Percentiles rank a stretch among this genome's conserved stretches.
phyloP scores from a whole-genome alignment of 495 filamentous ascomycete genomes.

The Penicillium manginii region DNA sequence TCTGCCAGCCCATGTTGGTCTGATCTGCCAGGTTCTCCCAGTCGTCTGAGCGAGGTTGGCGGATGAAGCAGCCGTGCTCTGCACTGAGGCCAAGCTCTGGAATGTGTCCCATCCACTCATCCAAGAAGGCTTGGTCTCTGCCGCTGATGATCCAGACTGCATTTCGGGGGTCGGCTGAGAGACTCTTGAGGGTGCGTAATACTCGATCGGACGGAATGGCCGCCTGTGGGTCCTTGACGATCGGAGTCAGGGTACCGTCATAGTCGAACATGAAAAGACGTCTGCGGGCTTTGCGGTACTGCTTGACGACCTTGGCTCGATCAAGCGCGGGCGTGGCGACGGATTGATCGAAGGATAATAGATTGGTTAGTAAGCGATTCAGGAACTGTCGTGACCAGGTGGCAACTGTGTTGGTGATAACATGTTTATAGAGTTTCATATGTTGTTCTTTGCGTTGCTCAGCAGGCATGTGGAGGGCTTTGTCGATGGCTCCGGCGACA shows the following conservation, averaged over 20 bases:
- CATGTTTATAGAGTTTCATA: slow-evolving; percentile 73
- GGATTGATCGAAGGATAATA: slow-evolving; percentile 74
- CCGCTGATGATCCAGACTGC: slow-evolving; percentile 98
- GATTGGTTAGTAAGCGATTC: slow-evolving; percentile 72
- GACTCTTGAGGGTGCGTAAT: slow-evolving; percentile 72
- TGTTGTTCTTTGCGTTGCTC: slow-evolving; percentile 58
- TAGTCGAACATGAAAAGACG: slow-evolving; percentile 98
- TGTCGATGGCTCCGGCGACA: slow-evolving; percentile 77
- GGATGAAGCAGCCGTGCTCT: slow-evolving; percentile 94
- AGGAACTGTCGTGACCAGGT: slow-evolving; percentile 80
- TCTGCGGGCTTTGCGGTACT: slow-evolving; percentile 71
- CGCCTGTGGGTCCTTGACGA: slow-evolving; percentile 83
- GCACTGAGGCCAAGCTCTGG: slow-evolving; percentile 83
- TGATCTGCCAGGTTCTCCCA: slow-evolving; percentile 88
- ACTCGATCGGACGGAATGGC: slow-evolving; percentile 85
- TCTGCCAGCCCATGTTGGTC: slow-evolving; percentile 87
- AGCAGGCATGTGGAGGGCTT: slow-evolving; percentile 72
- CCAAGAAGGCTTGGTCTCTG: slow-evolving; percentile 84
- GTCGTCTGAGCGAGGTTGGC: slow-evolving; percentile 66
- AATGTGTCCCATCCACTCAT: slow-evolving; percentile 86
- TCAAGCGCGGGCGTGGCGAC: slow-evolving; percentile 81
- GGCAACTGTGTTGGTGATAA: slow-evolving; percentile 80
- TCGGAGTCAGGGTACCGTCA: slow-evolving; percentile 95
- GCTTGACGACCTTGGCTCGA: slow-evolving; percentile 64
- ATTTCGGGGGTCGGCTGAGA: slow-evolving; percentile 80